Evolutionary conservation across 306 rosid species (phyloP), one percentile per base, ranked within the genome.

Genomic region (Carpinus viminea): DNA sequence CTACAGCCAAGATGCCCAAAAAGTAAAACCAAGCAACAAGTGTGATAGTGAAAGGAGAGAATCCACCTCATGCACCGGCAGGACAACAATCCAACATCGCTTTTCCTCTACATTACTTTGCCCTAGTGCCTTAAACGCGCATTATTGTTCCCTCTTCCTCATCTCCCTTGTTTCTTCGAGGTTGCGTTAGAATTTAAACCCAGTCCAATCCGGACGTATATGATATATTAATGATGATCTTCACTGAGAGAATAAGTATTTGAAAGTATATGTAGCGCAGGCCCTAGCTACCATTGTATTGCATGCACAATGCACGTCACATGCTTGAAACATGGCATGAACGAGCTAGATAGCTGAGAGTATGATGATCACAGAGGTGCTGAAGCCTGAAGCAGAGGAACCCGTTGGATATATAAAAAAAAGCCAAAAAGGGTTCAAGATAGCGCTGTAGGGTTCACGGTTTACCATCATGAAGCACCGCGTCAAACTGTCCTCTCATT

Each of bases 1-100:
- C 77, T 77, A 54, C 20, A 61, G 17, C 36, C 16, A 51, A 55
- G 41, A 20, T 64, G 48, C 50, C 12, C 72, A 79, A 78, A 83
- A 47, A 15, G 21, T 6, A 55, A 56, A n/a, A 82, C 24, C 55
- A 57, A 24, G 43, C 47, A 72, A 76, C 1, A n/a, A 59, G 65
- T 57, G 10, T 59, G 65, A 59, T 59, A 24, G 28, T 24, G 65
- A 59, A 24, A 59, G 26, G 65, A 59, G 65, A 8, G 65, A 59
- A 59, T 20, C 64, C 64, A 57, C 64, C 7, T 57, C 64, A 57
- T 57, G 64, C 64, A 24, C 26, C 26, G 26, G 26, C 26, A 24
- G 26, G 0, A 57, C 15, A 57, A 57, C 5, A 10, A 52, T 12
- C 8, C 21, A 36, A 21, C 36, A 9, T 1, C 26, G 64, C 64